Evolutionary conservation across 129 eudicot genomes (phyloP).

Genomic region (Deinandra increscens): DNA sequence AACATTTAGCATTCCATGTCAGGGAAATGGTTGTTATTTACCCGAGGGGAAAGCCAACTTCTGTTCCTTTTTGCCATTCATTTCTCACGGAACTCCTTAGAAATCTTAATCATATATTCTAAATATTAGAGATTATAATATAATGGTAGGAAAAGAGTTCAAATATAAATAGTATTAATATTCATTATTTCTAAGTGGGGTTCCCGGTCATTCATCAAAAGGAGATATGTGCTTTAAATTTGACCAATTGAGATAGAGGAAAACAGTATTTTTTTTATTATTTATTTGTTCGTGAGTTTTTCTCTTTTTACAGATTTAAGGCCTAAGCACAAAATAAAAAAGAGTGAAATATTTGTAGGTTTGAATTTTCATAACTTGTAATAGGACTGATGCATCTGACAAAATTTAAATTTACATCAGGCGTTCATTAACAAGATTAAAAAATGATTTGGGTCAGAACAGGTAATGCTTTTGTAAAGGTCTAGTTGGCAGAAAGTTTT

Average conservation of each 20-base stretch:
- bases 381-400: too few species aligned
- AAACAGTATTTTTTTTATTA: too few species aligned
- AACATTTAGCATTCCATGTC: slow-evolving; percentile 4
- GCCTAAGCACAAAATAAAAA: too few species aligned
- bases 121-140: background rate
- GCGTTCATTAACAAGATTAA: too few species aligned
- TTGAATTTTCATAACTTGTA: too few species aligned
- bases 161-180: background rate
- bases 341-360: too few species aligned
- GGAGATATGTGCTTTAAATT: background rate
- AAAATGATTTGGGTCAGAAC: too few species aligned
- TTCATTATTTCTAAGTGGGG: background rate
- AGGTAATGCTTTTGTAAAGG: too few species aligned
- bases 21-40: slow-evolving; percentile 4
- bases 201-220: background rate
- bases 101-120: background rate
- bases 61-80: background rate
- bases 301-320: too few species aligned
- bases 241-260: too few species aligned
- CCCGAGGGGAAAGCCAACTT: background rate
- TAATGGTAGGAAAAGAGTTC: background rate
- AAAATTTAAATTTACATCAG: too few species aligned
- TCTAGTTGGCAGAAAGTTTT: background rate
- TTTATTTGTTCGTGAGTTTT: too few species aligned
- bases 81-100: background rate